A percentile compares a stretch with the other conserved stretches of the same genome.
Evolutionary conservation across 208 protist genomes (phyloP).

Genomic region (Vickermania spadyakhi): DNA sequence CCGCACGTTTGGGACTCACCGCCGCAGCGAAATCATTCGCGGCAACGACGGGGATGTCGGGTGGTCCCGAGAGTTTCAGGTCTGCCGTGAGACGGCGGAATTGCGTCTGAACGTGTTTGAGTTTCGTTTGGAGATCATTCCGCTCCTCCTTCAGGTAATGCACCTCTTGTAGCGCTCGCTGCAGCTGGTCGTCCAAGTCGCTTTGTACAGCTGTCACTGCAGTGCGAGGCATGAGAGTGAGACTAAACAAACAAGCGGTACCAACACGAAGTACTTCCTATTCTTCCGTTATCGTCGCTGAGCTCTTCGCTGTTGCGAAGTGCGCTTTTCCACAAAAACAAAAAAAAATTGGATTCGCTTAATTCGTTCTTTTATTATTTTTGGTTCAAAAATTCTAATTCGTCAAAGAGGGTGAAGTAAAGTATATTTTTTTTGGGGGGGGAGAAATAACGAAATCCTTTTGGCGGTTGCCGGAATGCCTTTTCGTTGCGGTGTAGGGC

Average conservation of each 20-base stretch:
- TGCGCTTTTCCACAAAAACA: too few relatives aligned
- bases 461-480: too few relatives aligned
- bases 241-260: background rate
- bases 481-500: too few relatives aligned
- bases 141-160: constrained; percentile 40
- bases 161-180: constrained; percentile 65
- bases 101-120: constrained; percentile 56
- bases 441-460: too few relatives aligned
- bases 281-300: too few relatives aligned
- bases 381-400: too few relatives aligned
- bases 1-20: background rate
- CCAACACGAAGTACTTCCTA: too few relatives aligned
- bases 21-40: background rate
- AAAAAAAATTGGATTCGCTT: too few relatives aligned
- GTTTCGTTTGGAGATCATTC: constrained; percentile 49
- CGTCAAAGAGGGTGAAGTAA: too few relatives aligned
- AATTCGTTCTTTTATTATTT: too few relatives aligned
- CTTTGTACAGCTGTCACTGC: constrained; percentile 9
- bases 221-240: constrained; percentile 3
- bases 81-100: constrained; percentile 65
- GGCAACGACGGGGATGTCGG: background rate
- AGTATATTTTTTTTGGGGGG: too few relatives aligned
- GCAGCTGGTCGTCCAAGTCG: constrained; percentile 46
- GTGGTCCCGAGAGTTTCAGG: constrained; percentile 13
- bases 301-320: too few relatives aligned